phyloP scores from a whole-genome alignment of 2,329 filamentous ascomycete species.

The Alternaria sp. region DNA sequence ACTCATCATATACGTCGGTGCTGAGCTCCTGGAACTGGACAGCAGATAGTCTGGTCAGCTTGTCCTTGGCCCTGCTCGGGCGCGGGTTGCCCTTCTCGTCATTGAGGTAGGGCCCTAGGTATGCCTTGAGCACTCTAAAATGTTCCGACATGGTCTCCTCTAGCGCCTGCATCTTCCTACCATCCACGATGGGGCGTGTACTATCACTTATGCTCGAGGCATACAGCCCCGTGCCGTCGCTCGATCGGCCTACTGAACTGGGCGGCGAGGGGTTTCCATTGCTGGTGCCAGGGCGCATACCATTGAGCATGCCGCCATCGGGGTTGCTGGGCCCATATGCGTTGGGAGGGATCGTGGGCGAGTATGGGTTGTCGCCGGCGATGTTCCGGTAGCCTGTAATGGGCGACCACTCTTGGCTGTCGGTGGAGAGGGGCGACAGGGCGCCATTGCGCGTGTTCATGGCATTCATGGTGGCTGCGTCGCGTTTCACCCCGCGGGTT shows the following conservation, averaged over 20 bases:
- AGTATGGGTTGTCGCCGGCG: slow-evolving; percentile 50
- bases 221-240: slow-evolving; percentile 76
- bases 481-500: slow-evolving; percentile 36
- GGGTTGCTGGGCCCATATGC: slow-evolving; percentile 46
- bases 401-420: slow-evolving; percentile 53
- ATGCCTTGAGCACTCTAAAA: slow-evolving; percentile 80
- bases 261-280: slow-evolving; percentile 78
- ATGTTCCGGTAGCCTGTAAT: slow-evolving; percentile 50
- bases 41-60: slow-evolving; percentile 85
- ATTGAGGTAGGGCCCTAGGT: slow-evolving; percentile 72
- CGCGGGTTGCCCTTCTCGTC: slow-evolving; percentile 78
- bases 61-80: slow-evolving; percentile 91
- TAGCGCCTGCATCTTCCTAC: slow-evolving; percentile 64
- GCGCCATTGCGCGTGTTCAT: slow-evolving; percentile 52
- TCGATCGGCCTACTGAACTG: slow-evolving; percentile 85
- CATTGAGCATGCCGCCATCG: slow-evolving; percentile 61
- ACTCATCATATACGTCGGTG: slow-evolving; percentile 96
- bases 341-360: slow-evolving; percentile 46
- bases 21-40: slow-evolving; percentile 98
- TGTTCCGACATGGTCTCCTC: slow-evolving; percentile 81
- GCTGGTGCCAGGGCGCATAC: slow-evolving; percentile 54
- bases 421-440: slow-evolving; percentile 51
- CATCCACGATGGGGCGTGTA: slow-evolving; percentile 61
- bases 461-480: slow-evolving; percentile 18
- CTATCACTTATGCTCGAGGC: slow-evolving; percentile 58